These are phyloP conservation scores for Medicago truncatula DNA, from an alignment of 306 rosid genomes.

Conservation along the genomic window MtrunA17r5.0-ANR NC_053049.1:30210501-30211000, in stretches of 20 bases:
- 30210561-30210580: neutral
- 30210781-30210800: constrained; percentile 99
- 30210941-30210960: constrained; percentile 98
- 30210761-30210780: constrained; percentile 98
- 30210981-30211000: constrained; percentile 22
- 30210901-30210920: constrained; percentile 84
- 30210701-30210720: constrained; percentile 4
- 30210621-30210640: constrained; percentile 7
- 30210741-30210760: constrained; percentile 97
- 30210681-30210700: constrained; percentile 20
- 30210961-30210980: constrained; percentile 51
- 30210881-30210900: constrained; percentile 50
- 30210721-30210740: constrained; percentile 49
- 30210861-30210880: constrained; percentile 39
- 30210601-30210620: neutral
- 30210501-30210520: neutral
- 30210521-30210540: neutral
- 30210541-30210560: neutral
- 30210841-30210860: constrained; percentile 29
- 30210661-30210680: constrained; percentile 29
- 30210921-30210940: constrained; percentile 78
- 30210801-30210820: constrained; percentile 94
- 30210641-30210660: constrained; percentile 21
- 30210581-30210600: constrained; percentile 26
- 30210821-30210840: constrained; percentile 41